phyloP scores from a whole-genome alignment of 2,329 filamentous ascomycete genomes.

The Fusarium burgessii region DNA sequence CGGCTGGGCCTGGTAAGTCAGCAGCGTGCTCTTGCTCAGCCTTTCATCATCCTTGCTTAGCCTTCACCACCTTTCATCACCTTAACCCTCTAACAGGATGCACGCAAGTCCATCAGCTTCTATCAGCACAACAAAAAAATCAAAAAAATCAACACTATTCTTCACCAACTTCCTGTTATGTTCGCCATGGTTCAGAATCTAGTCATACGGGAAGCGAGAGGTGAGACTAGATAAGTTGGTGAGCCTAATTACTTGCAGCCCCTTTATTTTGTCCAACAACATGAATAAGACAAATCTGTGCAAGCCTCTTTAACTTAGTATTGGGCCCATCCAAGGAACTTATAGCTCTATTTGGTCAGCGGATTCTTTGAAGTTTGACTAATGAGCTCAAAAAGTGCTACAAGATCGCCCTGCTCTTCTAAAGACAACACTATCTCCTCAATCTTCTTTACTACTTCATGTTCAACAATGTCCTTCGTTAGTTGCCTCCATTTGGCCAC shows the following conservation, averaged over 20 bases:
- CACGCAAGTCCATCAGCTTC: not conserved
- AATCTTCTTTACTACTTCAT: not conserved
- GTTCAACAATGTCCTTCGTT: not conserved
- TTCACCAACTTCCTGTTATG: not conserved
- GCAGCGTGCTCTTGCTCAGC: not conserved
- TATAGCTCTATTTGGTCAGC: not conserved
- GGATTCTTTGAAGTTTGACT: not conserved
- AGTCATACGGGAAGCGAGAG: not conserved
- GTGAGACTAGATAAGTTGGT: not conserved
- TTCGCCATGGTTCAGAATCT: not conserved
- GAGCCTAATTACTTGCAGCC: not conserved
- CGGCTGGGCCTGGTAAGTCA: not conserved
- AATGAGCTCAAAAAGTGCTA: not conserved
- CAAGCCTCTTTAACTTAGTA: too few relatives aligned
- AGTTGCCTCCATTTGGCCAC: conserved; percentile 3
- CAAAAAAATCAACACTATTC: not conserved
- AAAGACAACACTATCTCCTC: conserved; percentile 2
- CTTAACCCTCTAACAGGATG: not conserved
- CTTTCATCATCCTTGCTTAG: not conserved
- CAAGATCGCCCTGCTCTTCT: not conserved
- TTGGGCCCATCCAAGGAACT: not conserved
- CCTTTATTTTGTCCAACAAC: too few relatives aligned
- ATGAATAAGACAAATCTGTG: too few relatives aligned
- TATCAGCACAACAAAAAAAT: not conserved
- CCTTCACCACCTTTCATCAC: not conserved